A percentile compares a stretch with the other conserved stretches of the same genome.
Conservation (phyloP, 257 asterid genomes). For the Parsonsia alboflavescens region DNA sequence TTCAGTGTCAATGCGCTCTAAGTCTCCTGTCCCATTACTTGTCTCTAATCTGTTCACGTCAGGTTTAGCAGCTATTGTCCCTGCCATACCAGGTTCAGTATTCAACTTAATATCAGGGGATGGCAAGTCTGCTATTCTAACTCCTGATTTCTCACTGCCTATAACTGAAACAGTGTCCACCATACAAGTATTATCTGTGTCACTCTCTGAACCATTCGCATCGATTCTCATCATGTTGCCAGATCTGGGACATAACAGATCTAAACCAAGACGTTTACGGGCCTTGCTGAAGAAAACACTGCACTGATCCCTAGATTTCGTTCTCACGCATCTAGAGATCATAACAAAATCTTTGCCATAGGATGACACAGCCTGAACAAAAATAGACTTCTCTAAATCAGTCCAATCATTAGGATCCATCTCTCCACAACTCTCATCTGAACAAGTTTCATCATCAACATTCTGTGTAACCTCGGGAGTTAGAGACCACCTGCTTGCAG, state of each 20-base stretch:
- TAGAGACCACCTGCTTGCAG: constrained; percentile 44
- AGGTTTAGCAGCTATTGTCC: constrained; percentile 29
- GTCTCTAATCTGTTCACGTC: constrained; percentile 33
- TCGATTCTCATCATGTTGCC: constrained; percentile 35
- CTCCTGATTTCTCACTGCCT: constrained; percentile 40
- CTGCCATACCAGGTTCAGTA: constrained; percentile 32
- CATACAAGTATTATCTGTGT: constrained; percentile 60
- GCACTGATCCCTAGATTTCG: constrained; percentile 82
- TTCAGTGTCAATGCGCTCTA: constrained; percentile 32
- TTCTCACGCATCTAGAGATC: constrained; percentile 62
- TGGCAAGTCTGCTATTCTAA: constrained; percentile 34
- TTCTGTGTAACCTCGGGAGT: constrained; percentile 67
- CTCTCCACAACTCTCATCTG: constrained; percentile 93
- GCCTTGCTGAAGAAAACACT: constrained; percentile 84
- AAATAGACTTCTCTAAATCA: constrained; percentile 74
- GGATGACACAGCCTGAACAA: constrained; percentile 64
- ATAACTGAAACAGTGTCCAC: constrained; percentile 38
- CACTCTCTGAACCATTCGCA: constrained; percentile 57
- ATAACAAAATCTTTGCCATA: constrained; percentile 69
- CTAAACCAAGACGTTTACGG: constrained; percentile 75
- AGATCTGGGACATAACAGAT: constrained; percentile 37
- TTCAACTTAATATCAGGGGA: constrained; percentile 28
- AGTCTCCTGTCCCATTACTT: constrained; percentile 23
- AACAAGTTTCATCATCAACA: constrained; percentile 67
- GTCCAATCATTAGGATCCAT: constrained; percentile 80